Evolutionary conservation across 176 grass and related monocot genomes (phyloP), one percentile per base, ranked within the genome.

Genomic region (Ananas comosus): DNA sequence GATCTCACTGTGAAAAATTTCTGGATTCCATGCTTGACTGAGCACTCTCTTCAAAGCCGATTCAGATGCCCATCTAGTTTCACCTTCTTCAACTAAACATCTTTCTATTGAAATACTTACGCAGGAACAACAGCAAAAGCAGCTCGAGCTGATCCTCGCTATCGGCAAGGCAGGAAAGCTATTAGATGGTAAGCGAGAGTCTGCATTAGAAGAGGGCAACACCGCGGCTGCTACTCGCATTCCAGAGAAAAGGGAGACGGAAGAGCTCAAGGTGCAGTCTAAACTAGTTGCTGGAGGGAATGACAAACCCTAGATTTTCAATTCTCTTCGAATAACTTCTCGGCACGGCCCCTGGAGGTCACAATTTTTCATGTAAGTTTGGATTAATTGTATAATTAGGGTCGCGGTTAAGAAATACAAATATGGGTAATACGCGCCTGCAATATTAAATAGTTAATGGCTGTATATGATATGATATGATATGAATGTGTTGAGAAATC

Each of bases 111-210:
- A 42, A 42, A 42, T 61, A 22, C 17, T 71, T 59, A 33, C 75
- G 71, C 76, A 91, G 87, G 91, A 91, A 81, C 91, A 96, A 79
- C 91, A 96, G 16, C 80, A 91, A 67, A 96, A 91, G 77, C 91
- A 96, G 65, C 82, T 96, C 27, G 77, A 96, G 52, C 68, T 91
- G 33, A 88, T 91, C 75, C 82, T 96, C 59, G 82, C 87, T 57
- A 88, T 91, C 65, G 88, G 77, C 1, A 80, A 86, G 66, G 71
- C 70, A 64, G 70, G 79, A 51, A 91, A 50, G 50, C 25, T 75
- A 67, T 67, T 83, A 42, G 77, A 83, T 70, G 53, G 21, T 18
- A 82, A 81, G 28, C 49, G 33, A 7, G 77, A 28, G 64, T 67
- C 73, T 50, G 27, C 50, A 72, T 49, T 13, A 7, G 22, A 74